Conservation (phyloP, 371 early-diverging fungal genomes). For the Apophysomyces trapeziformis region DNA sequence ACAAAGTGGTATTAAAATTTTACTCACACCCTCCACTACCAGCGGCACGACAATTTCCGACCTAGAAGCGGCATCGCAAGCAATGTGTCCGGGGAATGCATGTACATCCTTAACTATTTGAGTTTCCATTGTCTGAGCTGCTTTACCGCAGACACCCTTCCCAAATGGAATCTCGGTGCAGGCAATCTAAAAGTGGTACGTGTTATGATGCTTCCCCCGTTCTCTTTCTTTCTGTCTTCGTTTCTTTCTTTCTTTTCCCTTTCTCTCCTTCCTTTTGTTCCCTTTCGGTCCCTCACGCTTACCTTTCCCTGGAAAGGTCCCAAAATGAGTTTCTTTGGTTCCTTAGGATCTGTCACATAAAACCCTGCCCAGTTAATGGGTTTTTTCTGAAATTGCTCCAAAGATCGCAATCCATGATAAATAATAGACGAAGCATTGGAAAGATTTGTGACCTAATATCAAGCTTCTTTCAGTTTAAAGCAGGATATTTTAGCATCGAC, state of each 20-base stretch:
- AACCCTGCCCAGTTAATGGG: conserved; percentile 95
- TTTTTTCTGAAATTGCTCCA: conserved; percentile 62
- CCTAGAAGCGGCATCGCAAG: conserved; percentile 87
- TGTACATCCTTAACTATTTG: conserved; percentile 82
- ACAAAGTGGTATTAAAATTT: too few species aligned
- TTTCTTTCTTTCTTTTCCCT: background rate
- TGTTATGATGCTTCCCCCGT: background rate
- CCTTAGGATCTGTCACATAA: conserved; percentile 69
- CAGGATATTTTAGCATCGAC: background rate
- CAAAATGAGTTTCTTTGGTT: conserved; percentile 59
- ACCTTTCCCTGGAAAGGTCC: conserved; percentile 94
- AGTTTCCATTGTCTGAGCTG: conserved; percentile 58
- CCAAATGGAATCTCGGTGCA: conserved; percentile 85
- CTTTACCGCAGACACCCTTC: conserved; percentile 90
- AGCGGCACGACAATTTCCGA: conserved; percentile 93
- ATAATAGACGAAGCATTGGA: conserved; percentile 84
- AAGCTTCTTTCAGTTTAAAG: background rate
- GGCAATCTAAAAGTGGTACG: conserved; percentile 55
- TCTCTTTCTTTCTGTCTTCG: background rate
- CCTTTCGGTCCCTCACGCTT: conserved; percentile 8
- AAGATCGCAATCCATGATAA: conserved; percentile 70
- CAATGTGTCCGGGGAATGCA: conserved; percentile 89
- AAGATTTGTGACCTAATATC: conserved; percentile 68
- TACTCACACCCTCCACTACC: conserved; percentile 52
- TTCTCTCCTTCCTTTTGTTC: conserved; percentile 8